Base-by-base conservation (phyloP, 2,329 filamentous ascomycete species). In the Diatrype stigma region DNA sequence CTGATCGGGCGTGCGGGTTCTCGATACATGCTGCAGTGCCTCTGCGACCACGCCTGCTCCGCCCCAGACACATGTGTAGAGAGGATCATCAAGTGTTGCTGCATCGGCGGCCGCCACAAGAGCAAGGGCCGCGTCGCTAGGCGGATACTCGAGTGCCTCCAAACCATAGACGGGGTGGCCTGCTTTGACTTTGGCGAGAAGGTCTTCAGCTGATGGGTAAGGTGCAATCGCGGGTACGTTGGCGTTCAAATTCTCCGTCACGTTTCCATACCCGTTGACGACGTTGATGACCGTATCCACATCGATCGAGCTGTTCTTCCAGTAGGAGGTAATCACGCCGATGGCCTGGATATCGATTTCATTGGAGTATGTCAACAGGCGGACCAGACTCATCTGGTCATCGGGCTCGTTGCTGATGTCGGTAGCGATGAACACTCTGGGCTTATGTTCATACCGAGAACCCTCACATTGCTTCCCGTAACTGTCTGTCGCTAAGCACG, bases 41-140 rank as follows among this genome's bases (percentile, higher is more conserved):
- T 76, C 68, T 3, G 76, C 77, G 1, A 80, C 69, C 0, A 72
- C 70, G 48, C 76, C 78, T 12, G 73, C 70, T 22, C 77, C 76
- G 12, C 75, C 77, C 77, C 77, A 80, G 55, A 66, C 68, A 2
- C 74, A 67, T 2, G 78, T 60, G 71, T 73, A 80, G 3, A 80
- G 66, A 1, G 74, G 74, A 10, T 73, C 65, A 1, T 65, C 62
- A 60, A 23, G 71, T 57, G 7, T 45, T 8, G 48, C 42, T 2
- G 38, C 47, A 34, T 54, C 47, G 12, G 75, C 68, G 5, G 67
- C 65, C 3, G 70, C 59, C 17, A 77, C 48, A 23, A 64, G 56
- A 10, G 42, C 48, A 3, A 44, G 38, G 4, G 57, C 71, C 3
- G 72, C 75, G 10, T 69, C 62, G 49, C 72, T 75, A 3, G 74